A percentile compares a stretch with the other conserved stretches of the same genome.
phyloP scores from a whole-genome alignment of 495 filamentous ascomycete genomes.

The Hypoxylon perforatum region DNA sequence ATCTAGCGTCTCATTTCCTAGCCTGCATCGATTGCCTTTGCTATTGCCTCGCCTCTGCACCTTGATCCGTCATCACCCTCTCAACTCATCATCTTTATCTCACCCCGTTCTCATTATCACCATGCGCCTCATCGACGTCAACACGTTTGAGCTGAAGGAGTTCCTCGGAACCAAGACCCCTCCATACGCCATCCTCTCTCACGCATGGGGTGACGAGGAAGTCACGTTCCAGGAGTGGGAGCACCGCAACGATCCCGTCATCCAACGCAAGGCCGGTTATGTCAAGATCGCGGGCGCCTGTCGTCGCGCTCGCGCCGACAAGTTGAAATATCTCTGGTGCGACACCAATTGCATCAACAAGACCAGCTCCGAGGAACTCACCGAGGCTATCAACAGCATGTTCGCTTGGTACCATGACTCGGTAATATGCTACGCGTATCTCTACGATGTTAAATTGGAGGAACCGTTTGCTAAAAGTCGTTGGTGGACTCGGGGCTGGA shows the following conservation, averaged over 20 bases:
- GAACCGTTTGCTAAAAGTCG: conserved; percentile 44
- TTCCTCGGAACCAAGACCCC: conserved; percentile 47
- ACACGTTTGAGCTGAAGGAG: conserved; percentile 50
- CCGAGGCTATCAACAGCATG: conserved; percentile 57
- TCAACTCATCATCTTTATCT: background rate
- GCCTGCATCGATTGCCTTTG: no score
- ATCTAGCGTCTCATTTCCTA: no score
- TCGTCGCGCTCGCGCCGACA: conserved; percentile 22
- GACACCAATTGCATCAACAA: conserved; percentile 60
- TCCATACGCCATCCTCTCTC: conserved; percentile 57
- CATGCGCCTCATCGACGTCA: conserved; percentile 59
- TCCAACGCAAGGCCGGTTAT: conserved; percentile 35
- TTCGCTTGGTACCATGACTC: conserved; percentile 51
- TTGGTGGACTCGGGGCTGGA: conserved; percentile 61
- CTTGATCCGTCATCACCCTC: background rate
- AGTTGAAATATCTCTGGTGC: conserved; percentile 48
- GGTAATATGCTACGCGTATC: conserved; percentile 50
- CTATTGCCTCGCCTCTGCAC: background rate
- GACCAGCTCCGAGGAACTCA: conserved; percentile 52
- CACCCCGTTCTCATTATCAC: background rate
- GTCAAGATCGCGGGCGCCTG: conserved; percentile 45
- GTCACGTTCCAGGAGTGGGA: conserved; percentile 53
- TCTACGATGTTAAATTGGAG: conserved; percentile 44
- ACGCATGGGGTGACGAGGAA: conserved; percentile 57
- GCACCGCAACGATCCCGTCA: background rate